Evolutionary conservation across 2,329 filamentous ascomycete genomes (phyloP).

Genomic region (Reticulascus tulasneorum): DNA sequence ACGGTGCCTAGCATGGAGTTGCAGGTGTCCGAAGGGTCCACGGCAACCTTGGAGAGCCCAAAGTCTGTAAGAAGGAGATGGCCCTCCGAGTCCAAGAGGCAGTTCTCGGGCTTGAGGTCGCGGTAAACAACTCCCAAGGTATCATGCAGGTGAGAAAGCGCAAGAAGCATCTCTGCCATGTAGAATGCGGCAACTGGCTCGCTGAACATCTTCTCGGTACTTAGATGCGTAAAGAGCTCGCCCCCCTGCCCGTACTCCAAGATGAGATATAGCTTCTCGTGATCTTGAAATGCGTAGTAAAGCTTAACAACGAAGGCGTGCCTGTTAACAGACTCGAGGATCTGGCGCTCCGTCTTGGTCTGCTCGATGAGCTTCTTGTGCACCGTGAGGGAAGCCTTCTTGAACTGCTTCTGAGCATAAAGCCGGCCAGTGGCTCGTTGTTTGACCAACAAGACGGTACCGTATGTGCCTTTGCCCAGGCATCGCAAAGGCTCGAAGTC

Average conservation of each 20-base stretch:
- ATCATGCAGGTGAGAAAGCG: constrained; percentile 87
- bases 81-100: constrained; percentile 83
- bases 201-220: constrained; percentile 90
- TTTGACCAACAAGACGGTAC: constrained; percentile 90
- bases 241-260: constrained; percentile 96
- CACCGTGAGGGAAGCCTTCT: constrained; percentile 90
- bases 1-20: constrained; percentile 91
- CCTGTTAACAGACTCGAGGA: constrained; percentile 91
- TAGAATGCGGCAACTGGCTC: constrained; percentile 91
- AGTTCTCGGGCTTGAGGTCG: constrained; percentile 97
- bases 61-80: constrained; percentile 96
- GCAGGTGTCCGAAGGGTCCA: constrained; percentile 61
- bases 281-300: constrained; percentile 97
- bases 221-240: constrained; percentile 93
- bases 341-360: constrained; percentile 92
- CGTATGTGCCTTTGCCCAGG: constrained; percentile 93
- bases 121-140: constrained; percentile 93
- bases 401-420: constrained; percentile 97
- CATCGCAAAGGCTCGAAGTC: constrained; percentile 91
- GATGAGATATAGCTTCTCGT: constrained; percentile 95
- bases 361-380: constrained; percentile 96
- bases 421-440: constrained; percentile 82
- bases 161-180: constrained; percentile 96
- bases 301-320: constrained; percentile 98
- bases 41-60: constrained; percentile 89